Evolutionary conservation across 352 stramenopile genomes (phyloP).

Genomic region (Pseudoperonospora humuli): DNA sequence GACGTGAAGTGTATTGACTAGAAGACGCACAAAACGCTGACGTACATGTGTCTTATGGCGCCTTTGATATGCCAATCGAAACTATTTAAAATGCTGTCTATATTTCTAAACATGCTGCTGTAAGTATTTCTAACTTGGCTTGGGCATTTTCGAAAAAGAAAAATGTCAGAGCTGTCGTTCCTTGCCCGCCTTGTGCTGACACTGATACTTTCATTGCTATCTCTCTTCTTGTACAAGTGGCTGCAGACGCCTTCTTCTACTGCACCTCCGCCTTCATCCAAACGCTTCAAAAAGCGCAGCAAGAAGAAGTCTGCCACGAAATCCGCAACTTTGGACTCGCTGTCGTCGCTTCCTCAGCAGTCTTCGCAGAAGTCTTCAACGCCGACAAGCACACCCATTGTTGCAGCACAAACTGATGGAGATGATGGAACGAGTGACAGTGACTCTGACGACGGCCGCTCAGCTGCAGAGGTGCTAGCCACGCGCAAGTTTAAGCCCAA

Average conservation of each 20-base stretch:
- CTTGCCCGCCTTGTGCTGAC: slow-evolving; percentile 30
- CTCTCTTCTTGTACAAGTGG: slow-evolving; percentile 32
- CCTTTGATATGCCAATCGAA: too few relatives aligned
- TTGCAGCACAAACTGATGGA: neutral
- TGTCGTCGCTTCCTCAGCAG: slow-evolving; percentile 5
- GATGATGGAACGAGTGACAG: slow-evolving; percentile 31
- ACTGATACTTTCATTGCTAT: slow-evolving; percentile 34
- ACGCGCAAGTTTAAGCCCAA: slow-evolving; percentile 56
- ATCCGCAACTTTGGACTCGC: slow-evolving; percentile 5
- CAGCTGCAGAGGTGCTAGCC: slow-evolving; percentile 52
- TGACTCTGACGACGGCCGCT: slow-evolving; percentile 50
- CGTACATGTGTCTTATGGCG: too few relatives aligned
- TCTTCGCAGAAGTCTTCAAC: neutral
- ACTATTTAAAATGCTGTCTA: too few relatives aligned
- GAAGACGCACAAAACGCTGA: too few relatives aligned
- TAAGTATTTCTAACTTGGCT: too few relatives aligned
- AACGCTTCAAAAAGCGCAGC: slow-evolving; percentile 29
- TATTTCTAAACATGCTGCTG: too few relatives aligned
- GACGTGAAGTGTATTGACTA: too few relatives aligned
- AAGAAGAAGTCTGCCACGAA: slow-evolving; percentile 47
- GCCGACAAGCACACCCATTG: too few relatives aligned
- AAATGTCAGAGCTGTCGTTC: slow-evolving; percentile 33
- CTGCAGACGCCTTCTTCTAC: slow-evolving; percentile 9
- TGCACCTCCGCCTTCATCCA: neutral
- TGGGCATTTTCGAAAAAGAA: too few relatives aligned